A percentile compares a stretch with the other conserved stretches of the same genome.
Conservation (phyloP, 2,329 filamentous ascomycete species). For the Orbilia ellipsospora region DNA sequence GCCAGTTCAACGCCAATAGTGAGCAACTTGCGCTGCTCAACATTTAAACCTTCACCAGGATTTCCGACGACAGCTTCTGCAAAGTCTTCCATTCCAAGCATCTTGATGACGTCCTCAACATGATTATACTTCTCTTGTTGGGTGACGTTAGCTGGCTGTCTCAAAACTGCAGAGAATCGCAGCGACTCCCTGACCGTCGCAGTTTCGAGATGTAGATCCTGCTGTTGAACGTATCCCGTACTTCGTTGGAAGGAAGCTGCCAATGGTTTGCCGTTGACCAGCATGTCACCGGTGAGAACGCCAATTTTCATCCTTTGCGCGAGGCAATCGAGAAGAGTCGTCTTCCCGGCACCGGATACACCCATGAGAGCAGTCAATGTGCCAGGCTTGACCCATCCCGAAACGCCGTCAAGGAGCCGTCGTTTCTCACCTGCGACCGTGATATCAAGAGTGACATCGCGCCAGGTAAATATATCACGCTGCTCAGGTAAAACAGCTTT, state of each 20-base stretch:
- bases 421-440: slow-evolving; percentile 54
- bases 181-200: slow-evolving; percentile 74
- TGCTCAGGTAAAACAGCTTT: slow-evolving; percentile 25
- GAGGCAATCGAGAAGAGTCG: slow-evolving; percentile 56
- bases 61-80: slow-evolving; percentile 66
- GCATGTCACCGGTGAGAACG: slow-evolving; percentile 69
- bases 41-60: slow-evolving; percentile 65
- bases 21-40: slow-evolving; percentile 71
- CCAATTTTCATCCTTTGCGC: slow-evolving; percentile 70
- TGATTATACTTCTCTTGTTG: slow-evolving; percentile 70
- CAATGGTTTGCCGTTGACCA: slow-evolving; percentile 70
- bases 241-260: slow-evolving; percentile 72
- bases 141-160: slow-evolving; percentile 69
- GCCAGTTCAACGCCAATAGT: slow-evolving; percentile 72
- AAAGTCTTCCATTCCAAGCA: slow-evolving; percentile 67
- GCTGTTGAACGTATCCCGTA: slow-evolving; percentile 73
- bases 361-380: slow-evolving; percentile 58
- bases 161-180: slow-evolving; percentile 72
- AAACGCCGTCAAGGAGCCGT: slow-evolving; percentile 56
- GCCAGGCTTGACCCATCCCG: slow-evolving; percentile 57
- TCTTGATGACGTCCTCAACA: slow-evolving; percentile 71
- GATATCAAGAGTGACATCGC: slow-evolving; percentile 56
- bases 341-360: slow-evolving; percentile 58
- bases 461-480: slow-evolving; percentile 57
- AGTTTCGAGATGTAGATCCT: slow-evolving; percentile 72